phyloP scores from a whole-genome alignment of 768 basidiomycete genomes.

The Lentinula lateritia region DNA sequence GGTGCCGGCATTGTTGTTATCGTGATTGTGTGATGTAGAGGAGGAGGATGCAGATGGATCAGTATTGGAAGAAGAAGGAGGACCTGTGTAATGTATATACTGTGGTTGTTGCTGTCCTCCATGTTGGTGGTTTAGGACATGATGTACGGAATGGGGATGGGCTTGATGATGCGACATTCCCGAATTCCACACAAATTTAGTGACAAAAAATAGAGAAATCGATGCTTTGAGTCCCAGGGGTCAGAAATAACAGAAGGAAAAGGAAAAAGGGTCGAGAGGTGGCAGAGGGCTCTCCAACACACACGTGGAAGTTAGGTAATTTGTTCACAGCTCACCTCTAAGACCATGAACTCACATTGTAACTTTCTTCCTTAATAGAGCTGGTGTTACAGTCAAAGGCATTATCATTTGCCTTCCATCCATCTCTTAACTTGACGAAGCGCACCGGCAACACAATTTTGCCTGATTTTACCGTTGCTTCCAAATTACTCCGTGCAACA shows the following conservation, averaged over 20 bases:
- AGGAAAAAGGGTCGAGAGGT: not conserved
- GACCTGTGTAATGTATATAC: not conserved
- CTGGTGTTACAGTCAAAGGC: too few relatives aligned
- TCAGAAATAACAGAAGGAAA: not conserved
- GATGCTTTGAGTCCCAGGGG: not conserved
- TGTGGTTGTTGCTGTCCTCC: not conserved
- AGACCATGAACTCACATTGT: too few relatives aligned
- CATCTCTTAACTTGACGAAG: too few relatives aligned
- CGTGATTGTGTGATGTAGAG: not conserved
- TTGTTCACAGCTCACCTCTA: too few relatives aligned
- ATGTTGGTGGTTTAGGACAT: constrained; percentile 1
- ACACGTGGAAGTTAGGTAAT: not conserved
- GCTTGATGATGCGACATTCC: constrained; percentile 2
- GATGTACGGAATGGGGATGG: constrained; percentile 1
- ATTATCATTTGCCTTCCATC: too few relatives aligned
- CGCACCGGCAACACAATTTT: too few relatives aligned
- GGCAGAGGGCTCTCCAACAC: not conserved
- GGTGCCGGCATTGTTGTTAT: not conserved
- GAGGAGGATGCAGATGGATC: not conserved
- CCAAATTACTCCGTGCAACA: too few relatives aligned
- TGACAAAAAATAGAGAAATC: not conserved
- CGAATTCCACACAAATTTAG: not conserved
- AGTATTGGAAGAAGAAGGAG: not conserved
- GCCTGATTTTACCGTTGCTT: too few relatives aligned
- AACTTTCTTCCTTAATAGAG: too few relatives aligned